Base-by-base conservation (phyloP, 345 rosid genomes). In the Anastatica hierochuntica region DNA sequence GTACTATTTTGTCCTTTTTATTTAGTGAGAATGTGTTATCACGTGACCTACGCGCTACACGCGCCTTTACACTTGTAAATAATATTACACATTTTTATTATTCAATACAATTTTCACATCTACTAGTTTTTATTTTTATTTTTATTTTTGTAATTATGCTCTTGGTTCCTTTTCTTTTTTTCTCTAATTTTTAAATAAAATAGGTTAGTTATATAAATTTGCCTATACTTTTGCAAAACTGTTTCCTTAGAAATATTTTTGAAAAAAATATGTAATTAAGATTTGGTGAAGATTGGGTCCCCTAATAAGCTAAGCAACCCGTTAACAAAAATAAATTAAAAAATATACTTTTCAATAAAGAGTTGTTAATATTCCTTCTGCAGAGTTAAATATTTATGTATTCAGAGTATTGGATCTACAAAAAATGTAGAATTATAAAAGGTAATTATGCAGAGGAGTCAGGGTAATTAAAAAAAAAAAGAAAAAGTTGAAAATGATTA, bases 31-130 rank as follows among this genome's bases (percentile, higher is more conserved):
- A 56, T 60, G 61, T 60, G 37, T 51, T 51, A 36, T 36, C 72
- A 67, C 62, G 72, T 60, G 66, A 53, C 27, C 39, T 59, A 67
- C 71, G 71, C 71, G 60, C 56, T 58, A 57, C 71, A 58, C 71
- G 71, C 71, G 61, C 66, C 50, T 14, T 21, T 60, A 67, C 67
- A 60, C 72, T 59, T 67, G 72, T 67, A 58, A 66, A 2, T 21
- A 2, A 2, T 39, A 13, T 7, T 21, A n/a, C 18, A 29, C 24
- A 21, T 2, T 4, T 29, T 29, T 2, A 6, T 26, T 43, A 58
- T 39, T 44, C 30, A 30, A 20, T 13, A 16, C 38, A 35, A 8
- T n/a, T 8, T 42, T 13, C 38, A 42, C 62, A 33, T 4, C 58
- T 49, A 65, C 58, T n/a, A n/a, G n/a, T n/a, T n/a, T 34, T n/a